A percentile compares a stretch with the other conserved stretches of the same genome.
These are phyloP conservation scores for Globisporangium spinosum DNA, from an alignment of 352 stramenopile species.

Conservation along the genomic window DNA sequence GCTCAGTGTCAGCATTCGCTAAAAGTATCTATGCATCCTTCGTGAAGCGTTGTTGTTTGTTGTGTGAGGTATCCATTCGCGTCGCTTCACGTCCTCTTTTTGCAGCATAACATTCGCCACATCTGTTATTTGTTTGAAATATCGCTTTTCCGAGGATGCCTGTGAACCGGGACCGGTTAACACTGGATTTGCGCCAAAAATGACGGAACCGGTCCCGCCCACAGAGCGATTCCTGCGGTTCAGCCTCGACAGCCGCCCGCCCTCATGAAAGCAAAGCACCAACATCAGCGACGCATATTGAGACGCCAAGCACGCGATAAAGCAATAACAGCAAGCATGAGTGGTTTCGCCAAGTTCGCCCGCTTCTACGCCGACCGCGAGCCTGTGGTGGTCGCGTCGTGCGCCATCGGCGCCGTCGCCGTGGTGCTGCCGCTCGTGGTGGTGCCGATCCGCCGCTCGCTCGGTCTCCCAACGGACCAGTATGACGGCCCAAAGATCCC, in stretches of 20 bases:
- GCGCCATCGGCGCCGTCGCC: conserved; percentile 67
- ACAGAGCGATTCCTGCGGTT: neutral
- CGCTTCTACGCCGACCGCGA: conserved; percentile 85
- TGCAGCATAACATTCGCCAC: neutral
- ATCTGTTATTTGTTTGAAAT: neutral
- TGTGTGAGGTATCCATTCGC: neutral
- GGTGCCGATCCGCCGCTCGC: conserved; percentile 77
- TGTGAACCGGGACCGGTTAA: neutral
- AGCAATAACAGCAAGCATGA: conserved; percentile 13
- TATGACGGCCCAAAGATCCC: conserved; percentile 86
- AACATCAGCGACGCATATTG: neutral
- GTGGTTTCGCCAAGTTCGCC: conserved; percentile 60
- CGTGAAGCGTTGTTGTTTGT: neutral
- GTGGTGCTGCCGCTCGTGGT: conserved; percentile 70
- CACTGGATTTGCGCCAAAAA: neutral
- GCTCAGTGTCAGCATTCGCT: too few relatives aligned
- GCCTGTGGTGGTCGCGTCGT: conserved; percentile 83
- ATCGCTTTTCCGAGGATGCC: neutral
- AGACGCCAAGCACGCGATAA: neutral
- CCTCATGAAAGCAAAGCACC: neutral
- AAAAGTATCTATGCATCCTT: too few relatives aligned
- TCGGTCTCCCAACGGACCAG: conserved; percentile 85
- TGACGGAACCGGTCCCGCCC: neutral
- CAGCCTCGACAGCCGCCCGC: neutral
- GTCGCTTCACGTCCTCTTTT: neutral